phyloP scores from a whole-genome alignment of 257 asterid species.

The Salvia splendens region DNA sequence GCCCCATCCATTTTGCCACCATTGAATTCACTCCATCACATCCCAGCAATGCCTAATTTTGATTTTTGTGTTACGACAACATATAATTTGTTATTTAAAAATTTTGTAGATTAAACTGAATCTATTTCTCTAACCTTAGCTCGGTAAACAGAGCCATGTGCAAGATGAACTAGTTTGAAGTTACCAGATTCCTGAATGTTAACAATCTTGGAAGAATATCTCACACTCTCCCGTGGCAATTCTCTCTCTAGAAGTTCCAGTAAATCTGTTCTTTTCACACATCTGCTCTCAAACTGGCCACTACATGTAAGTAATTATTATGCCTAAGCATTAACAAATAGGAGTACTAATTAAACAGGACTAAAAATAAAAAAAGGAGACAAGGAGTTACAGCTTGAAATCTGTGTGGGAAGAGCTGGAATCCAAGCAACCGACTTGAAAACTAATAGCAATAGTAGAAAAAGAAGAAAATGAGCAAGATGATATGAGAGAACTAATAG shows the following conservation, averaged over 20 bases:
- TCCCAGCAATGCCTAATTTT: conserved; percentile 67
- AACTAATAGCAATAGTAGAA: conserved; percentile 26
- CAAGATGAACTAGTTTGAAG: conserved; percentile 64
- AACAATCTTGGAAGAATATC: conserved; percentile 74
- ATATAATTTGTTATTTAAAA: too few relatives aligned
- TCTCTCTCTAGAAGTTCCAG: conserved; percentile 61
- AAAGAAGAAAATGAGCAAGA: too few relatives aligned
- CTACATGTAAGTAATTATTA: conserved; percentile 33
- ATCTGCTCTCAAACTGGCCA: conserved; percentile 49
- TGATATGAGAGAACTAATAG: too few relatives aligned
- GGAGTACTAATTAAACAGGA: too few relatives aligned
- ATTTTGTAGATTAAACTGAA: too few relatives aligned
- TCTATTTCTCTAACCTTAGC: conserved; percentile 66
- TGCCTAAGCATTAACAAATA: too few relatives aligned
- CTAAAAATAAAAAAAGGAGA: too few relatives aligned
- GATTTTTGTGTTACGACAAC: too few relatives aligned
- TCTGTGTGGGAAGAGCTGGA: conserved; percentile 36
- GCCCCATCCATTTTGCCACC: conserved; percentile 53
- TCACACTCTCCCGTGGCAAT: conserved; percentile 64
- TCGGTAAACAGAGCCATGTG: conserved; percentile 64
- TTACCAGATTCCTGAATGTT: conserved; percentile 64
- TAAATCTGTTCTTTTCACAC: conserved; percentile 63
- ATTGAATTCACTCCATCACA: conserved; percentile 82
- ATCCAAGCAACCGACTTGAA: conserved; percentile 41
- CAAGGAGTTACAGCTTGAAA: conserved; percentile 40